Evolutionary conservation across 345 rosid species (phyloP), one percentile per base, ranked within the genome.

Genomic region (Eutrema japonicum): DNA sequence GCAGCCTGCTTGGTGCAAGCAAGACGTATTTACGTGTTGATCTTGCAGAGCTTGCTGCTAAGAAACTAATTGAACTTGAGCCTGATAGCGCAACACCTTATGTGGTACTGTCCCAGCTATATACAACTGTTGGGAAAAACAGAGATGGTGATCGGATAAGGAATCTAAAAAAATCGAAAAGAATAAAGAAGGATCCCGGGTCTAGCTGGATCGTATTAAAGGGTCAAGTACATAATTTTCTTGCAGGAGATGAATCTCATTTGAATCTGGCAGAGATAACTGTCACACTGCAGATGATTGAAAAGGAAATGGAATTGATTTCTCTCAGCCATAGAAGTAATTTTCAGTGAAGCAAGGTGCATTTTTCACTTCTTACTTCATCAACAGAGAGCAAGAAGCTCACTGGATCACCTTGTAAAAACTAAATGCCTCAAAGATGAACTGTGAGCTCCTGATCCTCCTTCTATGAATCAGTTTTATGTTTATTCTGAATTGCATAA

Each of bases 1-100:
- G 96, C 64, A 90, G 93, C 67, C 84, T 89, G 45, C 89, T 92
- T 9, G 82, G 85, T 66, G 85, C 92, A 13, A 84, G 97, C 82
- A 84, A 62, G 64, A 81, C 73, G 46, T 74, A 83, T 72, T 62
- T 80, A 18, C 83, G 81, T 54, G 77, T 88, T 37, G 92, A 86
- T 80, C 80, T 89, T 11, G 97, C 92, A 29, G 81, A 84, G 78
- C 71, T 88, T 60, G 88, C 97, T 48, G 92, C 89, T 37, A 65
- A 82, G 70, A 82, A 78, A 60, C 85, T 89, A 72, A 79, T 55
- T 14, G 77, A 86, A 58, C 77, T 88, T 74, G 90, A 88, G 75
- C 96, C 97, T 11, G 81, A 82, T 75, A 85, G 71, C 18, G 94
- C 88, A 37, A 80, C 88, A 61, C 86, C 96, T 37, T 92, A 89